A percentile compares a stretch with the other conserved stretches of the same genome.
phyloP scores from a whole-genome alignment of 352 stramenopile genomes.

The Lagenidium giganteum region DNA sequence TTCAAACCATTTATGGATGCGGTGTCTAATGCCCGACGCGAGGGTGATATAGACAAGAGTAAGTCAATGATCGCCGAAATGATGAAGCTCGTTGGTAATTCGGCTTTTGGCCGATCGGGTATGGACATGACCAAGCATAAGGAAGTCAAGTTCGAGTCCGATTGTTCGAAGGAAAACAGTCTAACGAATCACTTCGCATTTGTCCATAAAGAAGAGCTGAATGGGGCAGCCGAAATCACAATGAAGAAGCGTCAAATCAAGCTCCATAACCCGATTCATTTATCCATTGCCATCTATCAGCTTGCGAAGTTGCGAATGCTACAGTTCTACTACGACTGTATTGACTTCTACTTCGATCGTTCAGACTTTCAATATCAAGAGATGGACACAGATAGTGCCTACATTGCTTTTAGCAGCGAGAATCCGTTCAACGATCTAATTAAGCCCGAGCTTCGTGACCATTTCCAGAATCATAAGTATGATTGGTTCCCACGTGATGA shows the following conservation, averaged over 20 bases:
- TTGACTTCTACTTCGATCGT: conserved; percentile 17
- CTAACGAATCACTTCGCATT: conserved; percentile 5
- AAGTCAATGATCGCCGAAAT: conserved; percentile 12
- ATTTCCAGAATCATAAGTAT: conserved; percentile 14
- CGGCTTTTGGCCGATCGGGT: conserved; percentile 10
- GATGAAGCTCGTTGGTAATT: conserved; percentile 17
- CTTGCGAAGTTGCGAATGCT: conserved; percentile 16
- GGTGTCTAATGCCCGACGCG: conserved; percentile 20
- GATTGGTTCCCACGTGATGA: conserved; percentile 16
- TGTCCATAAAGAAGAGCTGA: conserved; percentile 8
- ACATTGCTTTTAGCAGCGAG: conserved; percentile 15
- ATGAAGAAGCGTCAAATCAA: conserved; percentile 10
- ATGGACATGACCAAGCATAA: conserved; percentile 19
- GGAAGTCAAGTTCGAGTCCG: conserved; percentile 6
- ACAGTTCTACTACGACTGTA: conserved; percentile 18
- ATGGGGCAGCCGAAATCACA: conserved; percentile 7
- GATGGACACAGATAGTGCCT: conserved; percentile 17
- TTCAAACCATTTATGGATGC: conserved; percentile 16
- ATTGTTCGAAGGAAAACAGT: background rate
- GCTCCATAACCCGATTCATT: conserved; percentile 15
- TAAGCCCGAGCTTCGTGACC: conserved; percentile 13
- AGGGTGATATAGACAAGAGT: conserved; percentile 17
- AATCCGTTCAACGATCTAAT: conserved; percentile 16
- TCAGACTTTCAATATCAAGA: conserved; percentile 13
- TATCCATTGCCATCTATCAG: conserved; percentile 18